phyloP scores from a whole-genome alignment of 768 basidiomycete species.

The Mycena venus region DNA sequence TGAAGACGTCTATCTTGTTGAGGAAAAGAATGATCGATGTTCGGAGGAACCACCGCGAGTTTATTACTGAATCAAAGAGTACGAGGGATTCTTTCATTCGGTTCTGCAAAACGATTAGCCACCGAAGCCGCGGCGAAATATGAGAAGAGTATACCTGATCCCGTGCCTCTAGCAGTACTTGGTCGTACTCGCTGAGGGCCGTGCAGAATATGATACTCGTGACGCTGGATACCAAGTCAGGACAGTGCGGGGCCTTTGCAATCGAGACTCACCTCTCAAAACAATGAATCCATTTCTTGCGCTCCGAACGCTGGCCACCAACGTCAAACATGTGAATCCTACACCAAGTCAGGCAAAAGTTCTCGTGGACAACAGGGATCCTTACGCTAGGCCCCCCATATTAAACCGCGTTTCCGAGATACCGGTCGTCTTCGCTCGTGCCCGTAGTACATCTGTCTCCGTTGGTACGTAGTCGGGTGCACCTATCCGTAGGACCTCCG shows the following conservation, averaged over 20 bases:
- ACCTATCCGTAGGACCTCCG: conserved; percentile 87
- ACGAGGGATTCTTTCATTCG: conserved; percentile 94
- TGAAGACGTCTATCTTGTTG: conserved; percentile 96
- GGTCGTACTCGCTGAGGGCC: conserved; percentile 72
- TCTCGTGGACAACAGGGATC: conserved; percentile 24
- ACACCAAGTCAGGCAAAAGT: neutral
- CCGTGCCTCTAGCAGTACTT: conserved; percentile 66
- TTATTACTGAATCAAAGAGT: conserved; percentile 93
- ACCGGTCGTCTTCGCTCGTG: conserved; percentile 90
- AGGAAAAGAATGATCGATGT: conserved; percentile 93
- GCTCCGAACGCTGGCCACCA: conserved; percentile 83
- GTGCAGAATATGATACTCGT: conserved; percentile 79
- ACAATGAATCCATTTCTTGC: conserved; percentile 86
- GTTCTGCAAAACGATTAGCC: conserved; percentile 68
- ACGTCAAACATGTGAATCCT: conserved; percentile 84
- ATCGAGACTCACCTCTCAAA: conserved; percentile 56
- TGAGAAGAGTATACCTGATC: conserved; percentile 54
- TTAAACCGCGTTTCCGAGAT: conserved; percentile 90
- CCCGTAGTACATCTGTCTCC: conserved; percentile 88
- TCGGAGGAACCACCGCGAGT: conserved; percentile 93
- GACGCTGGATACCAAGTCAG: conserved; percentile 43
- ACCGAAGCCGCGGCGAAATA: conserved; percentile 34
- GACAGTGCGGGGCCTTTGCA: conserved; percentile 15
- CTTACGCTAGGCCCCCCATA: conserved; percentile 75
- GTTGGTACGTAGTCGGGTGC: conserved; percentile 85